Percentiles rank a stretch among this genome's conserved stretches.
Conservation (phyloP, 495 filamentous ascomycete genomes). For the Geopyxis carbonaria region DNA sequence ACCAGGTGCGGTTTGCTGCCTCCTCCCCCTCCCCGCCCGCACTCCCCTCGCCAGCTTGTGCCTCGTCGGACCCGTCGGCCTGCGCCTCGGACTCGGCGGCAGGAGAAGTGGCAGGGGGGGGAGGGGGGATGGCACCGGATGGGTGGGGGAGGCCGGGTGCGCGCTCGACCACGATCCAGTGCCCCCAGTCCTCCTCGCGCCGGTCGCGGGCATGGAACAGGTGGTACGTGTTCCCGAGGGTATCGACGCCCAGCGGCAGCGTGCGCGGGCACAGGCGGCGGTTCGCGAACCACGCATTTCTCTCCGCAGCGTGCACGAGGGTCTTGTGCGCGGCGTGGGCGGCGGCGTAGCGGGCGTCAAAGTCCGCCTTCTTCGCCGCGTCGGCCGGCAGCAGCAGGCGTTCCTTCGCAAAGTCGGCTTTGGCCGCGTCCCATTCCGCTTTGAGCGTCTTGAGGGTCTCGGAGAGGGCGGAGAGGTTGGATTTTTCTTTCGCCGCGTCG, state of each 20-base stretch:
- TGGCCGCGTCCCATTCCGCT: conserved; percentile 19
- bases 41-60: conserved; percentile 9
- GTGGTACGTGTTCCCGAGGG: conserved; percentile 18
- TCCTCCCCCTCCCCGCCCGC: conserved; percentile 1
- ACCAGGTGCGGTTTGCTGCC: conserved; percentile 22
- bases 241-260: conserved; percentile 15
- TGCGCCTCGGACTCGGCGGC: conserved; percentile 18
- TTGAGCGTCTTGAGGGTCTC: conserved; percentile 16
- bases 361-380: conserved; percentile 11
- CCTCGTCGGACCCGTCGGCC: conserved; percentile 26
- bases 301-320: conserved; percentile 13
- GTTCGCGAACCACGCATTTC: conserved; percentile 11
- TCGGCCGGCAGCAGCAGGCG: conserved; percentile 11
- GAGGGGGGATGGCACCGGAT: conserved; percentile 12
- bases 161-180: conserved; percentile 21
- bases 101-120: conserved; percentile 2
- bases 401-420: conserved; percentile 15
- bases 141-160: conserved; percentile 15
- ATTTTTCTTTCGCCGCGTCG: conserved; percentile 10
- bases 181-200: conserved; percentile 23
- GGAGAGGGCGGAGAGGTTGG: conserved; percentile 4
- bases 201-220: conserved; percentile 19
- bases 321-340: conserved; percentile 15
- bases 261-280: conserved; percentile 13
- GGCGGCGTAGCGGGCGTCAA: conserved; percentile 16